phyloP scores from a whole-genome alignment of 371 early-diverging fungal species.

The Caulochytrium protostelioides region DNA sequence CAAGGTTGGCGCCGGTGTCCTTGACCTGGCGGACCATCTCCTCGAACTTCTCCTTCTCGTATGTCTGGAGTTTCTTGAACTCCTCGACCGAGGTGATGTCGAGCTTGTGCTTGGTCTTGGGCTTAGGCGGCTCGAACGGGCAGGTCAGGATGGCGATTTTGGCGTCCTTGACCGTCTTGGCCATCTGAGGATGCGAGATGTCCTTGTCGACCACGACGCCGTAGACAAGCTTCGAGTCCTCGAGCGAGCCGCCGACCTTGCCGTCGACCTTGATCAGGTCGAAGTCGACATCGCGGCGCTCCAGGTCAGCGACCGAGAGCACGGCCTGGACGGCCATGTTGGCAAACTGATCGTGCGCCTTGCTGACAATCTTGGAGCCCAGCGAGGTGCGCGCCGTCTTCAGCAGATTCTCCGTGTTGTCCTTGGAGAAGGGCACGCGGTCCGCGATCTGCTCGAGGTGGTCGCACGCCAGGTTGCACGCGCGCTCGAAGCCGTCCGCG shows the following conservation, averaged over 20 bases:
- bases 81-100: constrained; percentile 95
- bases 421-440: constrained; percentile 58
- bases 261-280: constrained; percentile 98
- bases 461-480: constrained; percentile 75
- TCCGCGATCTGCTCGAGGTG: constrained; percentile 85
- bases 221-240: constrained; percentile 79
- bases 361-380: constrained; percentile 96
- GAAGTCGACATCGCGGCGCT: constrained; percentile 98
- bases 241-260: constrained; percentile 87
- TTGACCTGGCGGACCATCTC: constrained; percentile 95
- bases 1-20: constrained; percentile 90
- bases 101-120: constrained; percentile 99
- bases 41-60: constrained; percentile 90
- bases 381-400: constrained; percentile 96
- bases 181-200: constrained; percentile 99
- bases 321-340: constrained; percentile 96
- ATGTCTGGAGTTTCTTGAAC: constrained; percentile 83
- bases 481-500: constrained; percentile 95
- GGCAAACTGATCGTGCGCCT: constrained; percentile 90
- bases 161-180: constrained; percentile 83
- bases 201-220: constrained; percentile 99
- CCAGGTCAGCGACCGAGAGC: constrained; percentile 87
- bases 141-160: constrained; percentile 97
- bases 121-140: constrained; percentile 99
- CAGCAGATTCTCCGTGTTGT: constrained; percentile 61